Conservation (phyloP, 1,284 basidiomycete genomes). For the Phellopilus nigrolimitatus region DNA sequence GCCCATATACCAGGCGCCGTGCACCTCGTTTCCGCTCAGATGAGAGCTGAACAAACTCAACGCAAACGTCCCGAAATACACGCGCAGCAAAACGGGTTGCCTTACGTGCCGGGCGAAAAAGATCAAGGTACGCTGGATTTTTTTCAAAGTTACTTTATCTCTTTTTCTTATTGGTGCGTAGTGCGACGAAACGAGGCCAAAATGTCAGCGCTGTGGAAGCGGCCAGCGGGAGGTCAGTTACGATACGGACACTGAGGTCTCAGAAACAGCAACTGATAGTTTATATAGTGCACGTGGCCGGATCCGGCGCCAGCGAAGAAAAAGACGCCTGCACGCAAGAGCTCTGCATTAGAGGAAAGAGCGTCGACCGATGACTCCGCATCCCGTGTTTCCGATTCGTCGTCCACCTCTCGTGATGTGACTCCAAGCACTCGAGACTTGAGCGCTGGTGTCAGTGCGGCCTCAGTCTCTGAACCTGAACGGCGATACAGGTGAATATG, state of each 20-base stretch:
- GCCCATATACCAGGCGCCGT: conserved; percentile 29
- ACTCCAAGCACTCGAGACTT: conserved; percentile 15
- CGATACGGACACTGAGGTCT: conserved; percentile 15
- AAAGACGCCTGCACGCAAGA: conserved; percentile 34
- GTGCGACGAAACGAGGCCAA: conserved; percentile 81
- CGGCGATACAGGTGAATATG: conserved; percentile 16
- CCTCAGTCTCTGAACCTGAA: background rate
- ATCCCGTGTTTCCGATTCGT: conserved; percentile 17
- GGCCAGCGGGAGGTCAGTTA: conserved; percentile 67
- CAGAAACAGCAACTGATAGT: conserved; percentile 1
- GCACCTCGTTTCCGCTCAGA: conserved; percentile 44
- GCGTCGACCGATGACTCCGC: conserved; percentile 15
- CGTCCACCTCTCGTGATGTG: conserved; percentile 15
- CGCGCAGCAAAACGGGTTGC: conserved; percentile 80
- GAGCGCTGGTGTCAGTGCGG: background rate
- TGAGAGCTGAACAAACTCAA: conserved; percentile 44
- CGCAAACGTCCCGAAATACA: conserved; percentile 83
- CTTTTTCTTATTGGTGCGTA: conserved; percentile 28
- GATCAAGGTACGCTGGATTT: conserved; percentile 60
- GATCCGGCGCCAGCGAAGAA: conserved; percentile 62
- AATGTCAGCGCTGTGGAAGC: conserved; percentile 73
- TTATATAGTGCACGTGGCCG: conserved; percentile 72
- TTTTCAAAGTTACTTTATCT: conserved; percentile 12
- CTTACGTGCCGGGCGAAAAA: conserved; percentile 82
- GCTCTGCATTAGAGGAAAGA: conserved; percentile 14